These are phyloP conservation scores for Thuja plicata DNA, from an alignment of 83 land plant genomes.

Conservation along the genomic window DNA sequence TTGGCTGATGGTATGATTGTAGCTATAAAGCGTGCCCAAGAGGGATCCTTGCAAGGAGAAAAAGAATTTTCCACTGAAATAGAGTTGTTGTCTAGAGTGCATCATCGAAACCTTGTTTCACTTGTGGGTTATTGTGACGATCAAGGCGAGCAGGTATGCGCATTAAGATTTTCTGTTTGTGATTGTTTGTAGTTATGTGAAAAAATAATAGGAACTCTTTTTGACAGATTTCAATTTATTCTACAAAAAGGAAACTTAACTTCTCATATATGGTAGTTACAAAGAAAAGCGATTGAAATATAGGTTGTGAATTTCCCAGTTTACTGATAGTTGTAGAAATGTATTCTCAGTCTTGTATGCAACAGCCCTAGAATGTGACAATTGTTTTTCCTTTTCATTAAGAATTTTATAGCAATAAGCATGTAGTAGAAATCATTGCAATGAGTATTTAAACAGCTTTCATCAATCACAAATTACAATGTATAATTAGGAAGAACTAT, in stretches of 20 bases:
- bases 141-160: slow-evolving; percentile 71
- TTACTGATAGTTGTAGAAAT: not conserved
- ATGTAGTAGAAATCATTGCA: too few relatives aligned
- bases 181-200: slow-evolving; percentile 4
- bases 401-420: too few relatives aligned
- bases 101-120: slow-evolving; percentile 76
- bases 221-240: not conserved
- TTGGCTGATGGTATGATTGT: slow-evolving; percentile 62
- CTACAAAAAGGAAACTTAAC: not conserved
- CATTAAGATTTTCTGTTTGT: not conserved
- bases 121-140: slow-evolving; percentile 86
- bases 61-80: slow-evolving; percentile 82
- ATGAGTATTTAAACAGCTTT: too few relatives aligned
- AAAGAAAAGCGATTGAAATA: not conserved
- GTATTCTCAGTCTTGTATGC: not conserved
- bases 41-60: slow-evolving; percentile 75
- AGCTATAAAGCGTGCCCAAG: slow-evolving; percentile 81
- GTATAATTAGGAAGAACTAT: too few relatives aligned
- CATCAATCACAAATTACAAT: too few relatives aligned
- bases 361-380: too few relatives aligned
- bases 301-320: not conserved
- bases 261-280: not conserved
- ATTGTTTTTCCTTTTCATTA: too few relatives aligned
- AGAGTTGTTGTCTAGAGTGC: slow-evolving; percentile 71
- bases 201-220: not conserved